Base-by-base conservation (phyloP, 2,329 filamentous ascomycete species). In the Magnaporthiopsis incrustans region DNA sequence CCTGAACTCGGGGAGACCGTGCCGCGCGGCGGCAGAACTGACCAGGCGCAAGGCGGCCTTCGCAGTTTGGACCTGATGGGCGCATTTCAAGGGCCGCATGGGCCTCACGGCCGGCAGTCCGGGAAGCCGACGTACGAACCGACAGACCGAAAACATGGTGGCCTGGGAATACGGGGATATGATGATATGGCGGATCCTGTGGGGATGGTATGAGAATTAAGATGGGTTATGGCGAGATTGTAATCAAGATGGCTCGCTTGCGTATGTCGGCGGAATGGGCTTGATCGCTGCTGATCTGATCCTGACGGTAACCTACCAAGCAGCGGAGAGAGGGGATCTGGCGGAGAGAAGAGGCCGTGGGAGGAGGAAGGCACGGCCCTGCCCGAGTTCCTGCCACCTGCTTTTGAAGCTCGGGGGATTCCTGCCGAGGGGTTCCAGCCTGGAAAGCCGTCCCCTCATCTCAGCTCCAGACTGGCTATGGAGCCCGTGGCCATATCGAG, bases 1-100 rank as follows among this genome's bases (percentile, higher is more conserved):
- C 70, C 83, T 88, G 79, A 95, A 95, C 72, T 95, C 91, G 59
- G 89, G 87, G 62, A 93, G 75, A 15, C 25, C 57, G 26, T 7
- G 57, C 6, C 30, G 25, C 11, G 7, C 12, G 30, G 57, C 25
- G 25, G 57, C 18, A 14, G 57, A 58, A 26, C 57, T 58, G 30
- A 6, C 57, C 8, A 58, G 57, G 8, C 57, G 57, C 44, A 25
- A 10, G 1, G 44, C 44, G 7, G 44, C n/a, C 44, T 25, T 53
- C 4, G 44, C 44, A 25, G 18, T 22, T 8, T 7, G 10, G 22
- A 10, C 10, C 10, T 53, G 44, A 53, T 22, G n/a, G 44, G 44
- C 10, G 22, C 44, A 53, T 53, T 22, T 25, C 18, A n/a, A 11
- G 10, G 18, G 44, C 22, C 18, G 22, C 44, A 14, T 10, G 18